Evolutionary conservation across 345 rosid genomes (phyloP).

Genomic region (Pseudoturritis turrita): DNA sequence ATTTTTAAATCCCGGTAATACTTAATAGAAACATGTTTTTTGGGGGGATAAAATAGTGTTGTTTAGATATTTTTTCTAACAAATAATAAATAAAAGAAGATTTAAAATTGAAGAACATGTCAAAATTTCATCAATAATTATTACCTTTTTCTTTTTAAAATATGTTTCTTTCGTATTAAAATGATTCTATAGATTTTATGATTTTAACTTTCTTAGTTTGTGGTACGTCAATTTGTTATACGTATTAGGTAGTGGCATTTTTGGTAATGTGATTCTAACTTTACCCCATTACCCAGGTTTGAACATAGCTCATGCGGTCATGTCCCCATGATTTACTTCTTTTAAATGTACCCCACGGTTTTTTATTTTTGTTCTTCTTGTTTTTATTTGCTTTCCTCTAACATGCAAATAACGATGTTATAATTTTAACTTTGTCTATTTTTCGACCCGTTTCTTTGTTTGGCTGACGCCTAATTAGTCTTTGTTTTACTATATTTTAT

Average conservation of each 20-base stretch:
- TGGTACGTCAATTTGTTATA: not conserved
- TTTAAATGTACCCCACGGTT: not conserved
- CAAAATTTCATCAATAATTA: not conserved
- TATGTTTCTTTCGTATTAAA: not conserved
- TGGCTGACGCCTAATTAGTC: not conserved
- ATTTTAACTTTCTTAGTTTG: not conserved
- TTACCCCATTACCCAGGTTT: not conserved
- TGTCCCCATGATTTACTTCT: conserved; percentile 5
- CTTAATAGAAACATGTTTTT: no score
- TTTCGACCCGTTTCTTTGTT: not conserved
- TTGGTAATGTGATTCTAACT: not conserved
- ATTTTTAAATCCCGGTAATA: no score
- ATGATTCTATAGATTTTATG: not conserved
- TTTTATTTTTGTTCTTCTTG: not conserved
- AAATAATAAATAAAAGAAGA: no score
- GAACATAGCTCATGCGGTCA: not conserved
- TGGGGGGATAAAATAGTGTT: no score
- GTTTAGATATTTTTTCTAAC: no score
- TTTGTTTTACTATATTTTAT: not conserved
- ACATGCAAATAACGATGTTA: not conserved
- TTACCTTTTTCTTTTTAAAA: not conserved
- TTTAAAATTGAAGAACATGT: no score
- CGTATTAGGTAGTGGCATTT: not conserved
- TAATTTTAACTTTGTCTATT: no score
- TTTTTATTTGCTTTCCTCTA: not conserved